Evolutionary conservation across 75 land plant genomes (phyloP).

Genomic region (Pinus albicaulis): DNA sequence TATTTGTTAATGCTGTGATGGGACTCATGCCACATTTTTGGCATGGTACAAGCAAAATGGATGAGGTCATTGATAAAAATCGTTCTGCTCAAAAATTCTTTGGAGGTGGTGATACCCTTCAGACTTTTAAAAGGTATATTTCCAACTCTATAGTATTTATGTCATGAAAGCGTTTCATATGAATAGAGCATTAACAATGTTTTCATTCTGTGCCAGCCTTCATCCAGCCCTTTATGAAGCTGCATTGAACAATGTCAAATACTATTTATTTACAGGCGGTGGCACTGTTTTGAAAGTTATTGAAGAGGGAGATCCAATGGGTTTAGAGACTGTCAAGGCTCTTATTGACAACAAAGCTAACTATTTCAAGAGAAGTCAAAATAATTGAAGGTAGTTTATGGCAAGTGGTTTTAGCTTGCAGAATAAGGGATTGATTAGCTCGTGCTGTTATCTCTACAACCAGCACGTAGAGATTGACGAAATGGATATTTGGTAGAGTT

Average conservation of each 20-base stretch:
- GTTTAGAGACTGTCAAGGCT: constrained; percentile 43
- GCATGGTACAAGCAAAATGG: constrained; percentile 61
- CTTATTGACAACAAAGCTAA: constrained; percentile 25
- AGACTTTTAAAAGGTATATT: constrained; percentile 47
- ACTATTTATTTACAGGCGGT: constrained; percentile 52
- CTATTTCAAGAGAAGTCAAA: neutral
- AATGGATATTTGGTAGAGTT: too few relatives aligned
- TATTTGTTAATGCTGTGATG: constrained; percentile 58
- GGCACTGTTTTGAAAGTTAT: constrained; percentile 49
- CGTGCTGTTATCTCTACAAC: too few relatives aligned
- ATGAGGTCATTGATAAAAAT: constrained; percentile 45
- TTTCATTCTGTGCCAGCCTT: constrained; percentile 16
- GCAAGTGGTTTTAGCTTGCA: too few relatives aligned
- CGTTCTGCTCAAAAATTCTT: constrained; percentile 46
- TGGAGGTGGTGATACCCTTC: constrained; percentile 60
- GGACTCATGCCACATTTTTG: constrained; percentile 52
- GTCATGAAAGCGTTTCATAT: too few relatives aligned
- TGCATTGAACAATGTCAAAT: constrained; percentile 42
- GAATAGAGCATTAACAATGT: neutral
- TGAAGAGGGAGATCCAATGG: constrained; percentile 44
- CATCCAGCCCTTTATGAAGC: constrained; percentile 41
- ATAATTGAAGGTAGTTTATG: too few relatives aligned
- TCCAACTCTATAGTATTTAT: too few relatives aligned
- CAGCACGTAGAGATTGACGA: too few relatives aligned
- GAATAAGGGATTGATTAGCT: too few relatives aligned